phyloP scores from a whole-genome alignment of 2,329 filamentous ascomycete genomes.

The Exophiala spinifera region DNA sequence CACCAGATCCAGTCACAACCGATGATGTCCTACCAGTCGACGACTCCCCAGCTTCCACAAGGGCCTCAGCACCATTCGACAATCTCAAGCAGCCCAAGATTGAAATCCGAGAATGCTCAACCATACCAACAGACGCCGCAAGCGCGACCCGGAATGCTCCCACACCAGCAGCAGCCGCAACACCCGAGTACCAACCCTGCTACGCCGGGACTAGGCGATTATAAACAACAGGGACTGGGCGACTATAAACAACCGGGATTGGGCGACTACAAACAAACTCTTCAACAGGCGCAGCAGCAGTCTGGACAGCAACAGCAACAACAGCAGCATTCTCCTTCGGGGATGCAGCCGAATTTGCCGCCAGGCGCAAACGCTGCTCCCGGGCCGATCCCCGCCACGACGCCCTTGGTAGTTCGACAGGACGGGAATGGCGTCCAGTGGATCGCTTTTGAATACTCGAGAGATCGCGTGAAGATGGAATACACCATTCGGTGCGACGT shows the following conservation, averaged over 20 bases:
- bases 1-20: constrained; percentile 55
- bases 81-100: constrained; percentile 55
- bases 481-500: constrained; percentile 98
- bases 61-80: constrained; percentile 52
- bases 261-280: constrained; percentile 30
- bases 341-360: constrained; percentile 74
- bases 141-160: constrained; percentile 50
- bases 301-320: constrained; percentile 59
- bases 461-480: constrained; percentile 97
- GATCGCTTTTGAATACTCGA: constrained; percentile 98
- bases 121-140: constrained; percentile 34
- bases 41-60: constrained; percentile 41
- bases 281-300: constrained; percentile 51
- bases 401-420: constrained; percentile 87
- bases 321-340: constrained; percentile 39
- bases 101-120: constrained; percentile 30
- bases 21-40: constrained; percentile 54
- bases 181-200: constrained; percentile 28
- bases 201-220: constrained; percentile 8
- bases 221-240: constrained; percentile 42
- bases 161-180: constrained; percentile 48
- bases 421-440: constrained; percentile 97
- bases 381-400: constrained; percentile 94
- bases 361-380: constrained; percentile 75
- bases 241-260: constrained; percentile 40